Base-by-base conservation (phyloP, 805 yeast genomes). In the Starmerella cellae region DNA sequence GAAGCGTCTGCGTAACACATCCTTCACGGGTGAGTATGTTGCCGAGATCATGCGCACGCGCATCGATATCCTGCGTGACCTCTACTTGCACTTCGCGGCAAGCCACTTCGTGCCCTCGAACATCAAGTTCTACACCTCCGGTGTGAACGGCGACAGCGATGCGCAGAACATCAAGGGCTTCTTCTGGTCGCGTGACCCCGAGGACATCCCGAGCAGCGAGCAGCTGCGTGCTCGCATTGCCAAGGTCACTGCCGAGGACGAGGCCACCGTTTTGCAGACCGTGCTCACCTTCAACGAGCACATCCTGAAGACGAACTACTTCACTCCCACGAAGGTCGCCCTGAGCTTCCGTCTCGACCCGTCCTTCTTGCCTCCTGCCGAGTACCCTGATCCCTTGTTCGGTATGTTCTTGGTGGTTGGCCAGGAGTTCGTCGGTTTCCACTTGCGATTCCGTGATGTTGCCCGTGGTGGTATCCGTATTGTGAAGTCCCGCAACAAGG, bases 381-480 rank as follows among this genome's bases (percentile, higher is more conserved):
- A 88, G 66, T 88, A 87, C 61, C 94, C 96, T 31, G 88, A 83
- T 52, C 80, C 79, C 35, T 93, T 95, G 42, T 91, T 68, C 58
- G 98, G 97, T 51, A 82, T 88, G 79, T 88, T 88, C 66, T 77
- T 88, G 53, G 81, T 87, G 45, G 95, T 91, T 49, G 98, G 98
- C 49, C 82, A 85, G 50, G 95, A 91, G 59, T 88, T 88, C 66
- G 75, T 95, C 62, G 98, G 96, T 21, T 91, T 88, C 80, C 98
- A 88, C 60, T 79, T 91, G 48, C 74, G 98, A 63, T 88, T 88
- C 67, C 77, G 95, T 61, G 97, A 88, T 63, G 85, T 88, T 58
- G 94, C 98, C 18, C 76, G 98, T 62, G 98, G 98, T 62, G 98
- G 98, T 61, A 91, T 88, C 55, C 77, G 98, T 64, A 82, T 88